Evolutionary conservation across 306 rosid species (phyloP).

Genomic region (Styphnolobium japonicum): DNA sequence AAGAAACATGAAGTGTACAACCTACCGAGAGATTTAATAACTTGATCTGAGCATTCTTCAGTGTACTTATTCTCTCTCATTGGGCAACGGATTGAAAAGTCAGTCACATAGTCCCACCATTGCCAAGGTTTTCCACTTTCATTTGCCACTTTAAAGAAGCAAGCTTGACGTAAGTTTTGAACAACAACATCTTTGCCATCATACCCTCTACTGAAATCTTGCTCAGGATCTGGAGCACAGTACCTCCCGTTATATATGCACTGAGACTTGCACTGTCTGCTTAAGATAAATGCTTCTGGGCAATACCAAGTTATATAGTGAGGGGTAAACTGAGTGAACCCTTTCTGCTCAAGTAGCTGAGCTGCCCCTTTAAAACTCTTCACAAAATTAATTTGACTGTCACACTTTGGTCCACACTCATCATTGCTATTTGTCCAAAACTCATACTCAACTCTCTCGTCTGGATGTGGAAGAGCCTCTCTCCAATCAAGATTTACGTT

Average conservation of each 20-base stretch:
- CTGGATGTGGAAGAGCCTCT: conserved; percentile 99
- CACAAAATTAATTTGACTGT: conserved; percentile 67
- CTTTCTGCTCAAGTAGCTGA: conserved; percentile 88
- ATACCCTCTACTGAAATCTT: conserved; percentile 81
- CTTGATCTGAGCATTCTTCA: conserved; percentile 78
- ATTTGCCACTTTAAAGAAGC: conserved; percentile 87
- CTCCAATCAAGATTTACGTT: conserved; percentile 92
- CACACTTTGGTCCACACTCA: conserved; percentile 95
- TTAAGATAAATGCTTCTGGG: conserved; percentile 75
- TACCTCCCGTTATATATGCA: conserved; percentile 93
- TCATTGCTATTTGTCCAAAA: conserved; percentile 97
- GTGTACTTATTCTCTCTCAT: conserved; percentile 72
- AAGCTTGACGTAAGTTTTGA: conserved; percentile 88
- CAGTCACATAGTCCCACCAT: conserved; percentile 98
- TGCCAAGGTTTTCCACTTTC: conserved; percentile 91
- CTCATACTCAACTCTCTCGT: conserved; percentile 95
- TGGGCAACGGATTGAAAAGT: conserved; percentile 91
- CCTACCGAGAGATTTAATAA: conserved; percentile 80
- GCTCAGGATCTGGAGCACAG: conserved; percentile 98
- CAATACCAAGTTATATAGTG: conserved; percentile 96
- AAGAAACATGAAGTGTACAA: conserved; percentile 18
- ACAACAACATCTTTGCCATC: conserved; percentile 88
- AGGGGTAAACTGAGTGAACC: conserved; percentile 82
- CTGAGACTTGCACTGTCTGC: conserved; percentile 89
- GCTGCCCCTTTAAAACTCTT: conserved; percentile 88